Conservation (phyloP, 768 basidiomycete species). For the Suillus cothurnatus region DNA sequence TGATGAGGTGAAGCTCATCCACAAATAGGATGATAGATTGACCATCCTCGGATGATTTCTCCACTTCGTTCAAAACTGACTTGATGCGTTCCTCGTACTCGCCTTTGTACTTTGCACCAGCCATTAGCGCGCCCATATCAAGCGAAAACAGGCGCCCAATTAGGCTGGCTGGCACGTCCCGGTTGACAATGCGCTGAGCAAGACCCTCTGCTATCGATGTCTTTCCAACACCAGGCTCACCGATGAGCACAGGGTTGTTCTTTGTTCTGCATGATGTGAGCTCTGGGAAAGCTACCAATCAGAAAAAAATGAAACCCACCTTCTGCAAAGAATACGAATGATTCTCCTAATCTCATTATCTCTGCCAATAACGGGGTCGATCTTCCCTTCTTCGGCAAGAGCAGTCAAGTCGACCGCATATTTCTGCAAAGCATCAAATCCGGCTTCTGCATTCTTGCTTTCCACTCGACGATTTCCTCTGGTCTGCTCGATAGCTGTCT, state of each 20-base stretch:
- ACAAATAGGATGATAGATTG: constrained; percentile 89
- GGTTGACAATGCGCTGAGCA: constrained; percentile 92
- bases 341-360: constrained; percentile 90
- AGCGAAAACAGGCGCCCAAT: constrained; percentile 80
- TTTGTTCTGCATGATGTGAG: constrained; percentile 67
- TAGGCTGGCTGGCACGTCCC: constrained; percentile 81
- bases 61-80: constrained; percentile 88
- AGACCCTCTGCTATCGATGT: constrained; percentile 95
- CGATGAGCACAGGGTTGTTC: constrained; percentile 96
- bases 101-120: constrained; percentile 89
- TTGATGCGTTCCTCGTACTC: constrained; percentile 98
- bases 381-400: constrained; percentile 87
- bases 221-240: constrained; percentile 95
- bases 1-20: constrained; percentile 93
- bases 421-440: constrained; percentile 91
- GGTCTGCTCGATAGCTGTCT: constrained; percentile 75
- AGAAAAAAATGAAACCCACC: constrained; percentile 39
- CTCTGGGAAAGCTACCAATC: background rate
- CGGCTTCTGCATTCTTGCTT: constrained; percentile 83
- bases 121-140: constrained; percentile 96
- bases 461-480: constrained; percentile 88
- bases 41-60: constrained; percentile 80
- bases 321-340: constrained; percentile 80
- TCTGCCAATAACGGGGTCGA: constrained; percentile 94
- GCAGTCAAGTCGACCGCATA: constrained; percentile 87